A percentile compares a stretch with the other conserved stretches of the same genome.
These are phyloP conservation scores for Ettlia oleoabundans DNA, from an alignment of 139 green algal genomes.

Conservation along the genomic window DNA sequence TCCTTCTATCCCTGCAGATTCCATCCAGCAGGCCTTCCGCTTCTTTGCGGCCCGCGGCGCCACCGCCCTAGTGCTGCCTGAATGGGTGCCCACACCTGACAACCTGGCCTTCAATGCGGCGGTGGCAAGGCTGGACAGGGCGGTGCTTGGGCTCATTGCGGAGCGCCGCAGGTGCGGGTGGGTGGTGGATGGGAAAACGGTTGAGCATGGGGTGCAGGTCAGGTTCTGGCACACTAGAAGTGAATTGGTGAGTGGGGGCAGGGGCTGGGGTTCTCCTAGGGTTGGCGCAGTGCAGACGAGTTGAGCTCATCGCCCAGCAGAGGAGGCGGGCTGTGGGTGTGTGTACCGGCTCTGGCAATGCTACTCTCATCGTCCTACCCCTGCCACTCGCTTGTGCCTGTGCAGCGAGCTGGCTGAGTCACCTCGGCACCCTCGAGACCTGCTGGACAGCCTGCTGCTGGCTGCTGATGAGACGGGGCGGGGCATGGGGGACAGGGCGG, in stretches of 20 bases:
- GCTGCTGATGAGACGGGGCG: conserved; percentile 65
- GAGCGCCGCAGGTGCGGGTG: conserved; percentile 17
- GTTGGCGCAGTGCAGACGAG: too few relatives aligned
- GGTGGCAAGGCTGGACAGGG: conserved; percentile 76
- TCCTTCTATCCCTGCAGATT: background rate
- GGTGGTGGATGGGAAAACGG: too few relatives aligned
- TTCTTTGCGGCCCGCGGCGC: conserved; percentile 69
- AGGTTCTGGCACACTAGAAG: too few relatives aligned
- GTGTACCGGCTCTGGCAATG: background rate
- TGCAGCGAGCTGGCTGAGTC: conserved; percentile 7
- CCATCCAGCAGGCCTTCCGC: conserved; percentile 71
- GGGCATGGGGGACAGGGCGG: conserved; percentile 67
- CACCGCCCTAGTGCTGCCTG: background rate
- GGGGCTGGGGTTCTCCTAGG: too few relatives aligned
- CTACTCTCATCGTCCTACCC: background rate
- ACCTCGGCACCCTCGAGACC: background rate
- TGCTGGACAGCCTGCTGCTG: conserved; percentile 76
- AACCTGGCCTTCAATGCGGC: conserved; percentile 81
- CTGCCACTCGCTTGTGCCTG: background rate
- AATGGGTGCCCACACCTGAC: conserved; percentile 76
- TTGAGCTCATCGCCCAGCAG: too few relatives aligned
- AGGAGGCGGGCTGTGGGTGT: background rate
- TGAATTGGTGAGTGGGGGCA: too few relatives aligned
- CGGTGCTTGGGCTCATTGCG: conserved; percentile 85
- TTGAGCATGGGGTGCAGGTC: background rate